A percentile compares a stretch with the other conserved stretches of the same genome.
These are phyloP conservation scores for Penicillium digitatum DNA, from an alignment of 2,329 filamentous ascomycete species.

Conservation along the genomic window DNA sequence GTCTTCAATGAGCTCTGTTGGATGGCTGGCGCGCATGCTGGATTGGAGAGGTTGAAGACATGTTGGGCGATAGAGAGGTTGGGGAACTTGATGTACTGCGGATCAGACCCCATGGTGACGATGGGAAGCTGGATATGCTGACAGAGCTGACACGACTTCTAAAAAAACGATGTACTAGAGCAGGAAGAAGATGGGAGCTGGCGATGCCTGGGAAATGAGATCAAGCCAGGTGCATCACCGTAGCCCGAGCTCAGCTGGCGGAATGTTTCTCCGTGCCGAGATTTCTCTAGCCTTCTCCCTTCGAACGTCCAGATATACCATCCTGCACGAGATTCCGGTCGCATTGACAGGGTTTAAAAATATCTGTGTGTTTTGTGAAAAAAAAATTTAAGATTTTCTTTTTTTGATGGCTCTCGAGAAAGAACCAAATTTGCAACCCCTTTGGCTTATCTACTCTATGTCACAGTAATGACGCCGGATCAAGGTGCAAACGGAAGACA, in stretches of 20 bases:
- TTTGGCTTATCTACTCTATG: not conserved
- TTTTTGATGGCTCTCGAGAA: not conserved
- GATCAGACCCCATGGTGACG: conserved; percentile 58
- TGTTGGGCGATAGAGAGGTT: conserved; percentile 62
- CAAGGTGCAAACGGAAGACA: not conserved
- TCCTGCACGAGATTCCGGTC: not conserved
- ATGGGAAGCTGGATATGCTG: conserved; percentile 7
- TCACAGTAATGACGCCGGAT: not conserved
- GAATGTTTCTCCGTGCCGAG: conserved; percentile 31
- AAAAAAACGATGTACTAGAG: conserved; percentile 6
- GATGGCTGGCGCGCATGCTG: conserved; percentile 50
- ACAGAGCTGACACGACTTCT: not conserved
- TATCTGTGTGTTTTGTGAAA: not conserved
- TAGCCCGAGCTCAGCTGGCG: conserved; percentile 35
- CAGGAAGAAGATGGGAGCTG: conserved; percentile 9
- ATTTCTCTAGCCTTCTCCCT: not conserved
- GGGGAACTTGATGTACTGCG: conserved; percentile 62
- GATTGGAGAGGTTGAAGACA: conserved; percentile 65
- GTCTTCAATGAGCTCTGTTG: conserved; percentile 57
- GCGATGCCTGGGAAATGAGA: conserved; percentile 18
- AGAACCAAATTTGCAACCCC: not conserved
- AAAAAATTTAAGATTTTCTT: not conserved
- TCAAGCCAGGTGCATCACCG: conserved; percentile 20
- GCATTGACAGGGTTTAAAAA: not conserved
- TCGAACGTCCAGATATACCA: not conserved